Conservation (phyloP, 352 stramenopile species). For the Blastocystis hominis region DNA sequence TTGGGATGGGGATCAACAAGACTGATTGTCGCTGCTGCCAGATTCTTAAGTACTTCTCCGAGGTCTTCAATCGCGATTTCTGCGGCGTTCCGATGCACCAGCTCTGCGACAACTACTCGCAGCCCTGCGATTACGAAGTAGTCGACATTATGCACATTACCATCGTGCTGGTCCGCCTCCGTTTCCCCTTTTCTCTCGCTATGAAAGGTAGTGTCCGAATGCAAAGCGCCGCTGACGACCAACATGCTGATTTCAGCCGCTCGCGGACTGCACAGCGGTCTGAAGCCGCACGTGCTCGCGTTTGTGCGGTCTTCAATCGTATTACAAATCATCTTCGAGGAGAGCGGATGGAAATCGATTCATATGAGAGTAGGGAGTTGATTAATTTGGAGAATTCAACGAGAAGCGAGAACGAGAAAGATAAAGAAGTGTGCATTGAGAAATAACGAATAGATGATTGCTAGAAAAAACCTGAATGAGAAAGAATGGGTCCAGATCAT, state of each 20-base stretch:
- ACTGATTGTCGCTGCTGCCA: conserved; percentile 72
- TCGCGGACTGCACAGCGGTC: background rate
- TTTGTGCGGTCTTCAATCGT: too few species aligned
- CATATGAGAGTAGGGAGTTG: too few species aligned
- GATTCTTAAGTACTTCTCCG: conserved; percentile 80
- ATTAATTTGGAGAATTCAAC: too few species aligned
- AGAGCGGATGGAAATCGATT: too few species aligned
- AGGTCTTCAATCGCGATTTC: conserved; percentile 66
- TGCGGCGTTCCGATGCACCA: conserved; percentile 67
- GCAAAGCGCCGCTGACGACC: background rate
- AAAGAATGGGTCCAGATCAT: too few species aligned
- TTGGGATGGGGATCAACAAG: conserved; percentile 93
- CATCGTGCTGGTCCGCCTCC: background rate
- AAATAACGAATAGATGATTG: too few species aligned
- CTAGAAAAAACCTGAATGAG: too few species aligned
- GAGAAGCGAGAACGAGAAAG: too few species aligned
- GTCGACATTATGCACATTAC: conserved; percentile 10
- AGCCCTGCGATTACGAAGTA: background rate
- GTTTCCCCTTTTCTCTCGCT: background rate
- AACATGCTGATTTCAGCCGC: background rate
- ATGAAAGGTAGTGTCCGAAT: background rate
- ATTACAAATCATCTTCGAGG: too few species aligned
- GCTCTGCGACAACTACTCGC: conserved; percentile 76
- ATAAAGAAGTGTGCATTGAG: too few species aligned
- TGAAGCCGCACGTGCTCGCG: background rate